Evolutionary conservation across 2,329 filamentous ascomycete species (phyloP).

Genomic region (Drechslerella dactyloides): DNA sequence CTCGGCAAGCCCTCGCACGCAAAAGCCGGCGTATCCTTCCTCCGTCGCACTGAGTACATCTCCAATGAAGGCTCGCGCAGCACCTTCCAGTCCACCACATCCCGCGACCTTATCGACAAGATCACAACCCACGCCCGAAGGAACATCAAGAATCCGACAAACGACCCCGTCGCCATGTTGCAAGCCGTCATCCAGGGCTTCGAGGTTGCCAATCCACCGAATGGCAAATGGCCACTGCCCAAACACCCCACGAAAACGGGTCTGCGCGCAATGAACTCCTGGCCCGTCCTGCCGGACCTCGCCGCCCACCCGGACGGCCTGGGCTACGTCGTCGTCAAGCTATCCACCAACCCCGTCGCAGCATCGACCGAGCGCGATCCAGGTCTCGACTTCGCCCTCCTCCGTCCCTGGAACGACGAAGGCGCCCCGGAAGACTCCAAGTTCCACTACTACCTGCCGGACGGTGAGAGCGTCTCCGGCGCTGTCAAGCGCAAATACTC

Average conservation of each 20-base stretch:
- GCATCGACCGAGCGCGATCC: constrained; percentile 62
- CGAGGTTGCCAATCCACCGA: constrained; percentile 64
- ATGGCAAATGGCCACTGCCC: constrained; percentile 55
- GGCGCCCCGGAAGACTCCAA: constrained; percentile 64
- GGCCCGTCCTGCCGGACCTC: constrained; percentile 69
- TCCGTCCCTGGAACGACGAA: constrained; percentile 67
- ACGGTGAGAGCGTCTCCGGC: constrained; percentile 61
- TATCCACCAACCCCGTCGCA: constrained; percentile 69
- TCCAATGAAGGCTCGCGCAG: constrained; percentile 64
- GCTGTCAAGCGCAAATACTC: constrained; percentile 69
- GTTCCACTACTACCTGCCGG: constrained; percentile 71
- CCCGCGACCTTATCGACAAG: constrained; percentile 63
- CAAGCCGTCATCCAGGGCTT: constrained; percentile 64
- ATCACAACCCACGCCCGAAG: constrained; percentile 61
- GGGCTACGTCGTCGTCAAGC: constrained; percentile 73
- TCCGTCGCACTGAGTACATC: constrained; percentile 95
- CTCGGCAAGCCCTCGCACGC: constrained; percentile 82
- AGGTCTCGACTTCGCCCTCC: constrained; percentile 68
- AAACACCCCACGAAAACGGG: constrained; percentile 54
- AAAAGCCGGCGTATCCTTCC: constrained; percentile 76
- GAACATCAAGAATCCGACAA: constrained; percentile 55
- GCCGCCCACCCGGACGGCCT: constrained; percentile 74
- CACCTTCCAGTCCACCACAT: constrained; percentile 63
- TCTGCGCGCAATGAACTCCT: constrained; percentile 67
- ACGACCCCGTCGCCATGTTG: constrained; percentile 64